Evolutionary conservation across 2,329 filamentous ascomycete genomes (phyloP), one percentile per base, ranked within the genome.

Genomic region (Thelonectria blattea): DNA sequence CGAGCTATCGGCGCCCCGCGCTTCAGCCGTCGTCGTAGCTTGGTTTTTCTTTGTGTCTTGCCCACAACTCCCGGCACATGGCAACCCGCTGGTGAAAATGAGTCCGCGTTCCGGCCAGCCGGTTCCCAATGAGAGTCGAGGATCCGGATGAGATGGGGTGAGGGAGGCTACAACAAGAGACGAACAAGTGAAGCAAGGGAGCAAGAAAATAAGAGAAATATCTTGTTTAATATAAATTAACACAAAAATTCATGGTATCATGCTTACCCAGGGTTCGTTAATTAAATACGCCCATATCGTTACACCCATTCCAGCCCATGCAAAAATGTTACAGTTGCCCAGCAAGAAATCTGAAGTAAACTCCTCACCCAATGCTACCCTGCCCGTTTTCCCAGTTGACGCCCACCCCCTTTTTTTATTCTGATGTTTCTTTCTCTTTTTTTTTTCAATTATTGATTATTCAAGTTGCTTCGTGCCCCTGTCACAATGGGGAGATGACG

Each of bases 271-370:
- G 34, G 22, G 17, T 47, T 32, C 60, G 52, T 60, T 60, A 62
- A 52, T 52, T 56, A 60, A 60, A 62, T 59, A 60, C 56, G 56
- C 34, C 27, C 37, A 37, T 59, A 62, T 62, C 56, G 24, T 62
- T 52, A 60, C 60, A 59, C 52, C 52, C 20, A 37, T 32, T n/a
- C 49, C 22, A 54, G 30, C n/a, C 34, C 17, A 50, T 57, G 49
- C 48, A 30, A 42, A 30, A 32, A 53, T 51, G 18, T 55, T 55
- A 56, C 32, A 55, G 42, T 37, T 37, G 15, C 34, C 34, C 34
- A 37, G 56, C 50, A 17, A 11, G 14, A 22, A 48, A 37, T 42
- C 34, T 42, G 24, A 49, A 30, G n/a, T n/a, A n/a, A 58, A 58
- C 56, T 54, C 49, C 53, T 45, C 55, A 39, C 47, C 34, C 39